Percentiles rank a stretch among this genome's conserved stretches.
Conservation (phyloP, 495 filamentous ascomycete species). For the Penicillium coffeae region DNA sequence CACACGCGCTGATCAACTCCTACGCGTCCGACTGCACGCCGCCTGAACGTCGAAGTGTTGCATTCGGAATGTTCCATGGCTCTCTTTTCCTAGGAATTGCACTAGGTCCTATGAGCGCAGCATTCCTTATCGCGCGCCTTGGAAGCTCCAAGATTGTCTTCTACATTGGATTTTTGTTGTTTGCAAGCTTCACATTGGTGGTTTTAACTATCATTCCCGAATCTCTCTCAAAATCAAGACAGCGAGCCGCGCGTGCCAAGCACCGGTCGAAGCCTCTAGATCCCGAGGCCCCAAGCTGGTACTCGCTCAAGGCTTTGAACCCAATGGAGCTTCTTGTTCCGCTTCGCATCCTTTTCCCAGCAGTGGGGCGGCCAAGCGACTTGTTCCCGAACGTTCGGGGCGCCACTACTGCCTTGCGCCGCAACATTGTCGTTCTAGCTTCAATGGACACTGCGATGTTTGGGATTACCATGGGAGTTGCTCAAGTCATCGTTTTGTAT, state of each 20-base stretch:
- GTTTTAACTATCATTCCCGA: slow-evolving; percentile 73
- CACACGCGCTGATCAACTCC: slow-evolving; percentile 73
- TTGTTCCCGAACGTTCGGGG: slow-evolving; percentile 61
- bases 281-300: slow-evolving; percentile 11
- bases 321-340: slow-evolving; percentile 65
- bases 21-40: slow-evolving; percentile 87
- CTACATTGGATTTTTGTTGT: slow-evolving; percentile 67
- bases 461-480: slow-evolving; percentile 74
- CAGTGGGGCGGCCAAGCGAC: slow-evolving; percentile 53
- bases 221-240: slow-evolving; percentile 67
- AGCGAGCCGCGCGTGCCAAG: slow-evolving; percentile 63
- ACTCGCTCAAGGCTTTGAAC: slow-evolving; percentile 27
- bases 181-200: slow-evolving; percentile 65
- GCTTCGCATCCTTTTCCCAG: slow-evolving; percentile 73
- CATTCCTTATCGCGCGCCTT: slow-evolving; percentile 67
- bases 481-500: slow-evolving; percentile 76
- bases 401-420: slow-evolving; percentile 57
- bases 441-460: slow-evolving; percentile 75
- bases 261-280: slow-evolving; percentile 33
- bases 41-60: slow-evolving; percentile 71
- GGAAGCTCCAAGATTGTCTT: slow-evolving; percentile 70
- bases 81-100: slow-evolving; percentile 84
- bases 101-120: slow-evolving; percentile 73
- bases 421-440: slow-evolving; percentile 76
- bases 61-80: slow-evolving; percentile 86